Evolutionary conservation across 78 protist genomes (phyloP).

Genomic region (Dictyostelium firmibasis): DNA sequence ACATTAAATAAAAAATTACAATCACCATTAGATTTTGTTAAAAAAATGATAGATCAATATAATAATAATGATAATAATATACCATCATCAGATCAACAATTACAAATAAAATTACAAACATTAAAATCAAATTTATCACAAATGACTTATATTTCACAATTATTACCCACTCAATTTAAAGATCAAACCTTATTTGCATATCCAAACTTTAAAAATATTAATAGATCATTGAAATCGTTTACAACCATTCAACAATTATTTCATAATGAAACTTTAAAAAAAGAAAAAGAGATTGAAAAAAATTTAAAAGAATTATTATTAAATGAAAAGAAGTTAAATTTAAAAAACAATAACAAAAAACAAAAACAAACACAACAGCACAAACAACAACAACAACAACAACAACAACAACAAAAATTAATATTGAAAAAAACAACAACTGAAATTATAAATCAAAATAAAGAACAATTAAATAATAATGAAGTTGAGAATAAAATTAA

Average conservation of each 20-base stretch:
- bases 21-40: slow-evolving; percentile 32
- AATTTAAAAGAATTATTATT: neutral
- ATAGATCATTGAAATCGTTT: neutral
- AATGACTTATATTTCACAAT: neutral
- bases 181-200: neutral
- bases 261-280: neutral
- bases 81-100: neutral
- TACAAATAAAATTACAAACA: neutral
- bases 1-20: slow-evolving; percentile 7
- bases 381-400: neutral
- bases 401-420: neutral
- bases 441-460: neutral
- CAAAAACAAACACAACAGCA: neutral
- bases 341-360: neutral
- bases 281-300: slow-evolving; percentile 29
- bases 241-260: neutral
- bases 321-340: slow-evolving; percentile 15
- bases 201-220: neutral
- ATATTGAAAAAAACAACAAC: neutral
- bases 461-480: neutral
- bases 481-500: neutral
- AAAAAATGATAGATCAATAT: neutral
- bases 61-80: neutral
- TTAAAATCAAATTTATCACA: neutral
- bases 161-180: slow-evolving; percentile 23